Conservation (phyloP, 202 grass and related monocot species). For the Dendrocalamus latiflorus region DNA sequence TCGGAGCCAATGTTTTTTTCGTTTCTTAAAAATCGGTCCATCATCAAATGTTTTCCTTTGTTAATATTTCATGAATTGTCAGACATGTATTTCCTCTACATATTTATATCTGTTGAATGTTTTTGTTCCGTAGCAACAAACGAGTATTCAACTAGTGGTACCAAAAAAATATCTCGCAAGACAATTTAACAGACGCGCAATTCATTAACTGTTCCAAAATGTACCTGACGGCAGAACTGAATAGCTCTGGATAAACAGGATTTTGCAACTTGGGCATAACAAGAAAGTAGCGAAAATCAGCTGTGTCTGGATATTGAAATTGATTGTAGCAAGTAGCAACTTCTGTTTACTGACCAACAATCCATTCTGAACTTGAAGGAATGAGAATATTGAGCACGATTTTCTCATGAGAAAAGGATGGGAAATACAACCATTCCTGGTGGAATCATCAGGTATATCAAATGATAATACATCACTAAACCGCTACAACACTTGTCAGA, state of each 20-base stretch:
- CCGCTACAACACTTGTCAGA: neutral
- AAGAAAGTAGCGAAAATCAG: neutral
- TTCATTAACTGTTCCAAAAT: neutral
- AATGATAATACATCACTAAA: neutral
- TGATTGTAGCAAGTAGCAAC: neutral
- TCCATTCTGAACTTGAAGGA: neutral
- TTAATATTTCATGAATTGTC: no score
- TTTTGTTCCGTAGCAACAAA: no score
- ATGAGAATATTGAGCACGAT: neutral
- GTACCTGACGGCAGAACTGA: neutral
- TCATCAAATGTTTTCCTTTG: no score
- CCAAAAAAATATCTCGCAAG: neutral
- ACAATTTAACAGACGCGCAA: neutral
- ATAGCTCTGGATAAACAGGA: neutral
- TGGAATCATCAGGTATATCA: neutral
- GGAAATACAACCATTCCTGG: neutral
- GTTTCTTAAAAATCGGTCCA: no score
- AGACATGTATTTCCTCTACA: no score
- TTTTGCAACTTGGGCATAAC: neutral
- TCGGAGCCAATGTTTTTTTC: no score
- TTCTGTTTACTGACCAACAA: neutral
- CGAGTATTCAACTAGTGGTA: no score
- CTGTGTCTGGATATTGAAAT: neutral
- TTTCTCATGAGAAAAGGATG: neutral
- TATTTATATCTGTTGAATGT: no score